phyloP scores from a whole-genome alignment of 2,329 filamentous ascomycete species.

The Dactylellina cionopaga region DNA sequence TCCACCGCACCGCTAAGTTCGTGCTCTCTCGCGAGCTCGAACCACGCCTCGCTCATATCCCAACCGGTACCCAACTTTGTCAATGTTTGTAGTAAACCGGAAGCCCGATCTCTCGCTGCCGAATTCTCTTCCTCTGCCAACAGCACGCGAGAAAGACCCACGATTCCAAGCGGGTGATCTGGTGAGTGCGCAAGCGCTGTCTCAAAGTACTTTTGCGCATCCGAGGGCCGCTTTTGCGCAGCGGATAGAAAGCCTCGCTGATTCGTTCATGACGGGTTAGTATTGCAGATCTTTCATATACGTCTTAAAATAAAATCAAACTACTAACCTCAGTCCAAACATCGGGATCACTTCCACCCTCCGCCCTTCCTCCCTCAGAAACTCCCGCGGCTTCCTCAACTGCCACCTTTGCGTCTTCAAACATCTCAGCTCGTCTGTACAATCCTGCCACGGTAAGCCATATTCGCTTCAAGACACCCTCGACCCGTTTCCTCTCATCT shows the following conservation, averaged over 20 bases:
- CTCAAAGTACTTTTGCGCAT: constrained; percentile 82
- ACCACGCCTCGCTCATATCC: constrained; percentile 95
- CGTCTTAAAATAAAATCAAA: not conserved
- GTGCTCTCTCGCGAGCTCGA: constrained; percentile 83
- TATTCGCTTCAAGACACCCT: constrained; percentile 75
- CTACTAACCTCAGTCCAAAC: constrained; percentile 80
- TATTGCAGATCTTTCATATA: constrained; percentile 4
- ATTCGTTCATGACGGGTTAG: constrained; percentile 54
- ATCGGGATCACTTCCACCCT: constrained; percentile 64
- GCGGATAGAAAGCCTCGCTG: constrained; percentile 75
- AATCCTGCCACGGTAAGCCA: constrained; percentile 92
- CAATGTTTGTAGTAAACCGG: constrained; percentile 79
- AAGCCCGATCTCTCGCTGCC: constrained; percentile 89
- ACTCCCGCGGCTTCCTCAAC: constrained; percentile 83
- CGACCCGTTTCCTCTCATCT: constrained; percentile 56
- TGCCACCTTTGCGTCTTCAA: constrained; percentile 81
- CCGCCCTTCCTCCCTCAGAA: constrained; percentile 72
- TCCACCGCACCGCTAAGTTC: constrained; percentile 86
- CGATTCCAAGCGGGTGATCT: constrained; percentile 81
- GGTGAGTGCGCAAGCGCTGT: constrained; percentile 80
- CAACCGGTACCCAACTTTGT: constrained; percentile 88
- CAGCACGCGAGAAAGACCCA: constrained; percentile 84
- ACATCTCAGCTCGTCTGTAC: constrained; percentile 82
- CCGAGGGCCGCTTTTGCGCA: constrained; percentile 71
- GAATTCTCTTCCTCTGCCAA: constrained; percentile 66